Base-by-base conservation (phyloP, 768 basidiomycete species). In the Amanita subjunquillea region DNA sequence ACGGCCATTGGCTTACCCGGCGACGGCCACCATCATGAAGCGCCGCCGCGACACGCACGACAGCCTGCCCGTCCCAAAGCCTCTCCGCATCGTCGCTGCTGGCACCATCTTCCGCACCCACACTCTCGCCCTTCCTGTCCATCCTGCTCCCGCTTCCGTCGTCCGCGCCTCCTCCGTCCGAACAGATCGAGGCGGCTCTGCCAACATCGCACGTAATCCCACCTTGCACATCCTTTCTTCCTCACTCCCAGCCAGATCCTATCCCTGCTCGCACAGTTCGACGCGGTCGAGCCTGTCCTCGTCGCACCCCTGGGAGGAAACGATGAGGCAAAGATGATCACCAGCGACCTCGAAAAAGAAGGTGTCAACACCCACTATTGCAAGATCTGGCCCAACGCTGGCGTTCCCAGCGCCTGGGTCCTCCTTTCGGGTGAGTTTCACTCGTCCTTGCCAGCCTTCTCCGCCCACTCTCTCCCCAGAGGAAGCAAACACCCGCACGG, bases 371-470 rank as follows among this genome's bases (percentile, higher is more conserved):
- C 84, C 29, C 74, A 77, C 47, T 87, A 80, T 59, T 85, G 84
- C 69, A 87, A 88, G 65, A 64, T 86, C 20, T 83, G 83, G 80
- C 77, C 79, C 25, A 77, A 77, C 8, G 76, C 79, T 13, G 82
- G 84, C 47, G 85, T 91, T 22, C 89, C 89, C 1, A 79, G 76
- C 48, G 87, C 90, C 15, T 92, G 88, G 86, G 80, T 92, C 34
- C 61, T 92, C 27, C 80, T 87, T 66, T 76, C 86, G 47, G 77
- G 87, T 85, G 60, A 56, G 75, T 34, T 1, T 12, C n/a, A 12
- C n/a, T 22, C 13, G 13, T 38, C 17, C 4, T 13, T 34, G 34
- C 13, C 12, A 13, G 34, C 10, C 13, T 13, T 13, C 15, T 10
- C n/a, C 32, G 6, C 50, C 25, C 29, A 38, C 48, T 29, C 41